Percentiles rank a stretch among this genome's conserved stretches.
Evolutionary conservation across 768 basidiomycete genomes (phyloP).

Genomic region (Leccinum variicolor): DNA sequence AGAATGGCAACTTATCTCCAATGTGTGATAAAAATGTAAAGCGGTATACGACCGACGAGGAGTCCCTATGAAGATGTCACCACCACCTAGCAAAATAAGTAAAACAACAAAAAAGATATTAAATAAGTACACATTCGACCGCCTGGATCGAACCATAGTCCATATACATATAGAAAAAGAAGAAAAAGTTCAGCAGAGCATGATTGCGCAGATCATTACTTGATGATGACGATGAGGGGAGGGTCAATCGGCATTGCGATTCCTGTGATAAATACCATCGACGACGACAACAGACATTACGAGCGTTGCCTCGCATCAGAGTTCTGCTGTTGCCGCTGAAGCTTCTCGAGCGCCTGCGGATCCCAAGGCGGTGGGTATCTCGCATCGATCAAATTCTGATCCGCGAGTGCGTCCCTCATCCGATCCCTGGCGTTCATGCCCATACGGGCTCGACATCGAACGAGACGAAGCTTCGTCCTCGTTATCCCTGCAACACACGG

Average conservation of each 20-base stretch:
- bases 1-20: conserved; percentile 1
- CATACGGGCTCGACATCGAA: conserved; percentile 75
- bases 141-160: neutral
- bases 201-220: neutral
- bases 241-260: neutral
- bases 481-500: conserved; percentile 62
- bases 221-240: too few relatives aligned
- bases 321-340: conserved; percentile 26
- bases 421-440: conserved; percentile 71
- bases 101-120: neutral
- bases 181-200: conserved; percentile 2
- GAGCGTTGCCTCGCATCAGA: conserved; percentile 6
- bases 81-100: neutral
- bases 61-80: conserved; percentile 10
- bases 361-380: conserved; percentile 74
- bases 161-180: neutral
- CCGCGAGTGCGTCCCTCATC: conserved; percentile 70
- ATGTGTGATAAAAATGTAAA: conserved; percentile 3
- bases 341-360: conserved; percentile 36
- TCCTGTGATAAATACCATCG: neutral
- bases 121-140: neutral
- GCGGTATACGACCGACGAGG: conserved; percentile 13
- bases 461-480: conserved; percentile 77
- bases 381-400: conserved; percentile 75
- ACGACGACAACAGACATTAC: neutral